Percentiles rank a stretch among this genome's conserved stretches.
phyloP scores from a whole-genome alignment of 345 rosid genomes.

The Isatis tinctoria region DNA sequence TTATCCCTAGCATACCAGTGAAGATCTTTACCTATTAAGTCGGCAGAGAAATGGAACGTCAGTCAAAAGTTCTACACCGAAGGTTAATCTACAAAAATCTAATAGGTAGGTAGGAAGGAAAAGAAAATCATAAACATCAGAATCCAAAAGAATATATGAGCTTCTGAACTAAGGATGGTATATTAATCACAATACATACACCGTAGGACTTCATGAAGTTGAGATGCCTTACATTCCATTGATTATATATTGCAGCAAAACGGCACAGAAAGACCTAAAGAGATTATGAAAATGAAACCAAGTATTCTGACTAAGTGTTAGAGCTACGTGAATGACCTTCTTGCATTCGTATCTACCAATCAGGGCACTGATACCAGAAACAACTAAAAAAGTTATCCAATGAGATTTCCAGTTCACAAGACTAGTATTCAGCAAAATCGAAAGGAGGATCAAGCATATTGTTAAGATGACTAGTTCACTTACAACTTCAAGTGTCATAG shows the following conservation, averaged over 20 bases:
- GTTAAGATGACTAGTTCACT: not conserved
- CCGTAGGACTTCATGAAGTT: not conserved
- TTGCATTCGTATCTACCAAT: not conserved
- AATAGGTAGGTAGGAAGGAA: not conserved
- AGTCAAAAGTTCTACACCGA: not conserved
- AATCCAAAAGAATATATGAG: not conserved
- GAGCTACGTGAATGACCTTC: not conserved
- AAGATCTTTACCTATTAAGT: constrained; percentile 76
- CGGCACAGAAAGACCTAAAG: not conserved
- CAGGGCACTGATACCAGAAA: not conserved
- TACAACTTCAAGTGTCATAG: not conserved
- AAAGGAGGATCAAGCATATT: not conserved
- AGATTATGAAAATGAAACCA: not conserved
- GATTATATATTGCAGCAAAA: not conserved
- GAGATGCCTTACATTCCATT: not conserved
- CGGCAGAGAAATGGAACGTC: not conserved
- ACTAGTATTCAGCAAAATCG: not conserved
- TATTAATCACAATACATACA: not conserved
- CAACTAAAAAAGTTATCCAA: not conserved
- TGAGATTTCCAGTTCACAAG: not conserved
- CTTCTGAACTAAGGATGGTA: not conserved
- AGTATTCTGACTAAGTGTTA: not conserved
- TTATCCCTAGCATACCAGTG: constrained; percentile 89
- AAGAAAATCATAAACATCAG: not conserved
- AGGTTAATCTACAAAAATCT: not conserved